Conservation (phyloP, 2,329 filamentous ascomycete genomes). For the Neopestalotiopsis sp. region DNA sequence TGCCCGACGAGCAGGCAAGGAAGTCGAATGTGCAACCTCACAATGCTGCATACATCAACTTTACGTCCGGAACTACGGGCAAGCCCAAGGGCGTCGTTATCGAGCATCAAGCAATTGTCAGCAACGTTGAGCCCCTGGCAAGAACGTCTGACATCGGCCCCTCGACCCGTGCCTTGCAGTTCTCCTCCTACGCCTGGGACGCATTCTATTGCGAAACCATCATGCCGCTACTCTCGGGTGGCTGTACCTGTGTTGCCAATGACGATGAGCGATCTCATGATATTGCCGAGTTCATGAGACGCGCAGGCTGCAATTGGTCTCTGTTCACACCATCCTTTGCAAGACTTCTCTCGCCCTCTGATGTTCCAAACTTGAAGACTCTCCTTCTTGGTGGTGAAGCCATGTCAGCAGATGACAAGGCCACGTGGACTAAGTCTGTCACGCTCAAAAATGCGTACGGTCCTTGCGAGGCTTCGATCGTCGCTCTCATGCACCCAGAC, state of each 20-base stretch:
- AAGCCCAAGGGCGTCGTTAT: conserved; percentile 21
- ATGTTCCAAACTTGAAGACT: conserved; percentile 18
- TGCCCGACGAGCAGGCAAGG: conserved; percentile 9
- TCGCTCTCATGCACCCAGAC: conserved; percentile 15
- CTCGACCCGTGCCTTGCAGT: conserved; percentile 40
- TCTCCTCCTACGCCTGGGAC: conserved; percentile 36
- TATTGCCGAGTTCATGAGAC: conserved; percentile 10
- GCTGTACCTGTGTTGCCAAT: conserved; percentile 14
- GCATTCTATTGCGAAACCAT: conserved; percentile 36
- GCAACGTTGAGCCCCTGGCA: conserved; percentile 3
- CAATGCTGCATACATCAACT: conserved; percentile 19
- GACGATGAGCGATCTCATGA: conserved; percentile 13
- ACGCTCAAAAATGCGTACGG: conserved; percentile 19
- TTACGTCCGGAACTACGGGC: conserved; percentile 22
- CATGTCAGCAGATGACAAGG: conserved; percentile 12
- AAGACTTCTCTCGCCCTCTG: conserved; percentile 13
- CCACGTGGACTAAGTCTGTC: conserved; percentile 17
- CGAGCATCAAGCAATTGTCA: conserved; percentile 19
- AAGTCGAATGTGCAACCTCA: not conserved
- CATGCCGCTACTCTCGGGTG: conserved; percentile 14
- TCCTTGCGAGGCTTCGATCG: conserved; percentile 19
- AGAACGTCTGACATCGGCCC: conserved; percentile 50
- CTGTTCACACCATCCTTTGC: conserved; percentile 19
- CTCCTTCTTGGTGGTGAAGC: conserved; percentile 20
- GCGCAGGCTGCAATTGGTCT: conserved; percentile 7